Evolutionary conservation across 2,329 filamentous ascomycete genomes (phyloP), one percentile per base, ranked within the genome.

Genomic region (Coleophoma cylindrospora): DNA sequence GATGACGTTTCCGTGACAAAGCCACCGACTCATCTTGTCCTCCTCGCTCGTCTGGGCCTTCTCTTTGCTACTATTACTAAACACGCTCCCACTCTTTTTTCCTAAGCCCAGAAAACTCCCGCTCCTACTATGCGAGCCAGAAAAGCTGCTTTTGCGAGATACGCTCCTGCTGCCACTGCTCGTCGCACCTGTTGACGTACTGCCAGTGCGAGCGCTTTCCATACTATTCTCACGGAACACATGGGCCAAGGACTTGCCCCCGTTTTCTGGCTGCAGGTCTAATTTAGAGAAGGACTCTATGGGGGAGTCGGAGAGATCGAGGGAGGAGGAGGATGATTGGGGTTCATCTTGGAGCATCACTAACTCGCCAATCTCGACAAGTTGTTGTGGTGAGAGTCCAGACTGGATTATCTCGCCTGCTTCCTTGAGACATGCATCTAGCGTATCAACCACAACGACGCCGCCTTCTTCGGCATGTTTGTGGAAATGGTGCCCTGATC

Each of bases 321-420:
- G 21, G 15, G 17, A 59, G 56, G 4, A 52, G 49, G 12, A 47
- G 47, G 36, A n/a, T 13, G 21, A 49, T 48, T 11, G 44, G 40
- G 13, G 43, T 44, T 57, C 47, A 59, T 76, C 74, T 27, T 27
- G 27, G 32, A 84, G 73, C 77, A 84, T 81, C 12, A 82, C 78
- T 4, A 96, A 72, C 64, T 96, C 91, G 3, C 91, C 92, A 1
- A 96, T 72, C 66, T 96, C 92, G 0, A 96, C 88, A 3, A 96
- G 77, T 59, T 95, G 86, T 43, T 83, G 77, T 0, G 88, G 83
- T 19, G 75, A 75, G 27, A 96, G 72, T 0, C 83, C 84, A 0
- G 89, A 89, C 57, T 89, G 81, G 10, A 95, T 86, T 44, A 97
- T 74, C 71, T 97, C 92, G 0, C 92, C 92, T 0, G 91, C 87